These are phyloP conservation scores for Hypoxylon lenormandii DNA, from an alignment of 495 filamentous ascomycete species.

Conservation along the genomic window DNA sequence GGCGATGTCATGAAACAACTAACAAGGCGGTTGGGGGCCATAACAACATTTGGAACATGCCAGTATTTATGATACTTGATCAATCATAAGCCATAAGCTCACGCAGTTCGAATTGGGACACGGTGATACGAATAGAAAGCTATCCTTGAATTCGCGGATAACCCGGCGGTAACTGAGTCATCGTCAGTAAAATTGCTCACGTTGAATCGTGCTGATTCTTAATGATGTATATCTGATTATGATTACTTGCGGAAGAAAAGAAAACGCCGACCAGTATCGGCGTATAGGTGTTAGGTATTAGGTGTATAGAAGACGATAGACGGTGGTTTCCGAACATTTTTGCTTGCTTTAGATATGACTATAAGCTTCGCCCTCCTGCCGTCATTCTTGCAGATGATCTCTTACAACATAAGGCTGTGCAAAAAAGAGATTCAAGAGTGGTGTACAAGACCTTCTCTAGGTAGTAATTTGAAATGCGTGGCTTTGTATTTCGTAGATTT, in stretches of 20 bases:
- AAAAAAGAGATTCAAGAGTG: conserved; percentile 3
- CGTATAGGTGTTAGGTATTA: too few species aligned
- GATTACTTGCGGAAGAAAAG: conserved; percentile 5
- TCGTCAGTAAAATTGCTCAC: conserved; percentile 2
- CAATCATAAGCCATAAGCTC: conserved; percentile 10
- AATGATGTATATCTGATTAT: conserved; percentile 3
- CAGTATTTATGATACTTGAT: not conserved
- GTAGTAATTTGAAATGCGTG: not conserved
- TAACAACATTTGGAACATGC: not conserved
- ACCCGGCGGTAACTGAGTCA: conserved; percentile 34
- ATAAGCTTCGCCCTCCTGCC: conserved; percentile 24
- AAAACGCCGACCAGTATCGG: conserved; percentile 17
- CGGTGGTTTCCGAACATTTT: conserved; percentile 29
- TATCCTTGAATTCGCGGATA: conserved; percentile 22
- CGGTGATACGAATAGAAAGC: conserved; percentile 7
- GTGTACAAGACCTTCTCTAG: not conserved
- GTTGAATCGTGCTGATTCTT: conserved; percentile 24
- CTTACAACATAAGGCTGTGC: conserved; percentile 42
- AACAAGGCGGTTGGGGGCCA: conserved; percentile 31
- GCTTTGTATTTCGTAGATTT: not conserved
- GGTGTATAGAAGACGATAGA: not conserved
- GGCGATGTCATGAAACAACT: conserved; percentile 37
- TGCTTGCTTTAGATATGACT: conserved; percentile 16
- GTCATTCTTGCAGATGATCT: conserved; percentile 34
- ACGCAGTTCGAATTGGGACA: conserved; percentile 23